These are phyloP conservation scores for Dovyalis caffra DNA, from an alignment of 345 rosid genomes.

Conservation along the genomic window DNA sequence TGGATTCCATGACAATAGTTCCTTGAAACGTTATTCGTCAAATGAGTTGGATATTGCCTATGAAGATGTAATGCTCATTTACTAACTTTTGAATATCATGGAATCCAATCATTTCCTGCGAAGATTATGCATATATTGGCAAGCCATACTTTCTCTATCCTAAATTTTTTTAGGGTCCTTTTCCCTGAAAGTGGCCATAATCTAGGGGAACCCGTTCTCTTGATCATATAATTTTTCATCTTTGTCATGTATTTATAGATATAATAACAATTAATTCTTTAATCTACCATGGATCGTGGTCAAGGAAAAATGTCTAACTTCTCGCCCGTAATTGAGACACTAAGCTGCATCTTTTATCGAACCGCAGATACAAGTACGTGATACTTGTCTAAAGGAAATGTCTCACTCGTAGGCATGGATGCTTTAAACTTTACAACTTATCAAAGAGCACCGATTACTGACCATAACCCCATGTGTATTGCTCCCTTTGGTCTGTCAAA, in stretches of 20 bases:
- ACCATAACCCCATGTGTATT: neutral
- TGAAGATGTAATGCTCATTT: neutral
- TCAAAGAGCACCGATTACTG: neutral
- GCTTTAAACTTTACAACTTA: neutral
- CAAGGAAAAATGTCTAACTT: neutral
- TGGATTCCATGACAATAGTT: too few relatives aligned
- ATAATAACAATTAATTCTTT: neutral
- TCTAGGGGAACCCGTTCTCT: neutral
- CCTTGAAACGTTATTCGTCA: neutral
- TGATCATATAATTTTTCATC: neutral
- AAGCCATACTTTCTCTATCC: neutral
- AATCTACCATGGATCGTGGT: neutral
- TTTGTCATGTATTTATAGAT: neutral
- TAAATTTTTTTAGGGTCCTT: neutral
- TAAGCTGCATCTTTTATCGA: neutral
- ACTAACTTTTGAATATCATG: neutral
- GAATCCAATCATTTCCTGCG: neutral
- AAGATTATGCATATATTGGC: neutral
- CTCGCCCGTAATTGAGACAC: neutral
- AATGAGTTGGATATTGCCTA: neutral
- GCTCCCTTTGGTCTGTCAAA: neutral
- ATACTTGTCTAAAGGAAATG: neutral
- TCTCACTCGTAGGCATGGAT: neutral
- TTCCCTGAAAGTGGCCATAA: slow-evolving; percentile 11
- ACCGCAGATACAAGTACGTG: neutral